Base-by-base conservation (phyloP, 208 protist species). In the Trypanosoma melophagium region DNA sequence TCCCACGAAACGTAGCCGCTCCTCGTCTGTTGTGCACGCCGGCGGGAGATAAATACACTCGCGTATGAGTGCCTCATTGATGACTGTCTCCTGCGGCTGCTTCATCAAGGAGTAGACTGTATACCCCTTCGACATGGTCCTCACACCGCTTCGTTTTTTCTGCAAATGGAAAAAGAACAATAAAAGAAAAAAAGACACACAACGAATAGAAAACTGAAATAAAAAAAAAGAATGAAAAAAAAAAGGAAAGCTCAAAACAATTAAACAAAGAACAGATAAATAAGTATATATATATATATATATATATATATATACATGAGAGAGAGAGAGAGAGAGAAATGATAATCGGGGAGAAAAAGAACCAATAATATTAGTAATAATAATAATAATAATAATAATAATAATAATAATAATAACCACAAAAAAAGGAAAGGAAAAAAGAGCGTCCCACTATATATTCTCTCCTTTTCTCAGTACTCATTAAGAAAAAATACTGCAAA, bases 21-120 rank as follows among this genome's bases (percentile, higher is more conserved):
- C 86, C 50, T 94, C 86, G n/a, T 94, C 86, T 4, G 86, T 87
- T 49, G 77, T 79, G 14, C 80, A 66, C 17, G 78, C 74, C 2
- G 86, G 76, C 13, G 74, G 72, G 25, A 94, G 74, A 49, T 77
- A 81, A 55, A 94, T 94, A 60, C 81, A 87, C 28, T 85, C 76
- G 14, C 89, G 83, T 40, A 94, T 92, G n/a, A 94, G 81, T 28
- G 65, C 56, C 62, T 94, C 89, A 65, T 92, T 79, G 40, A 94
- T 91, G 35, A 90, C 86, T 42, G 73, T 87, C 60, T 90, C 86
- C 45, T 79, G 79, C 51, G 81, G 75, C 63, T 86, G 83, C 53
- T 74, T 60, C 79, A 83, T 89, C 44, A 94, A 54, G 13, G 88
- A 75, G 47, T 87, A 79, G 35, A 92, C 83, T 5, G 78, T 74